A percentile compares a stretch with the other conserved stretches of the same genome.
These are phyloP conservation scores for Toxoplasma gondii DNA, from an alignment of 169 alveolate species.

Conservation along the genomic window DNA sequence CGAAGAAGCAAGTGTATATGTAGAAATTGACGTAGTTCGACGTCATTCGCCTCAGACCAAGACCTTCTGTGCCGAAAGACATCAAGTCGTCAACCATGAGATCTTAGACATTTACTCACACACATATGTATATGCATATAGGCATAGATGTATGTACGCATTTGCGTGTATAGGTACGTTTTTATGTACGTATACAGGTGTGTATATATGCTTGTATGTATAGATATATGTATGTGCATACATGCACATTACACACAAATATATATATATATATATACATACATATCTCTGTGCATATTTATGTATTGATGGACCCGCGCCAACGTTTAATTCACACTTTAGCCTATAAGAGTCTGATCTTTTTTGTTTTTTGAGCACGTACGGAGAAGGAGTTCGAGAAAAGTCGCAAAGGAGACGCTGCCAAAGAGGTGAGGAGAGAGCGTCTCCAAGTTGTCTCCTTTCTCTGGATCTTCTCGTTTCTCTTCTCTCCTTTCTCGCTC, in stretches of 20 bases:
- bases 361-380: background rate
- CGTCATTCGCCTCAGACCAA: too few relatives aligned
- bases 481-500: background rate
- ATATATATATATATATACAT: too few relatives aligned
- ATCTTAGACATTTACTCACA: too few relatives aligned
- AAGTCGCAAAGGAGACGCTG: conserved; percentile 53
- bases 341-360: too few relatives aligned
- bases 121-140: background rate
- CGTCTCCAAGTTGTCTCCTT: background rate
- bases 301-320: too few relatives aligned
- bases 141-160: background rate
- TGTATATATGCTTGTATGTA: background rate
- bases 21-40: too few relatives aligned
- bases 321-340: too few relatives aligned
- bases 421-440: conserved; percentile 37
- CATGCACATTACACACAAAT: too few relatives aligned
- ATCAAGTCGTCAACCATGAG: too few relatives aligned
- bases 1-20: too few relatives aligned
- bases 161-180: background rate
- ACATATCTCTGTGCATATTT: too few relatives aligned
- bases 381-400: conserved; percentile 65
- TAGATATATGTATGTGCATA: background rate
- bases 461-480: background rate
- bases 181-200: background rate
- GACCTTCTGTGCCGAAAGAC: too few relatives aligned